These are phyloP conservation scores for Penicillium cosmopolitanum DNA, from an alignment of 495 filamentous ascomycete species.

Conservation along the genomic window DNA sequence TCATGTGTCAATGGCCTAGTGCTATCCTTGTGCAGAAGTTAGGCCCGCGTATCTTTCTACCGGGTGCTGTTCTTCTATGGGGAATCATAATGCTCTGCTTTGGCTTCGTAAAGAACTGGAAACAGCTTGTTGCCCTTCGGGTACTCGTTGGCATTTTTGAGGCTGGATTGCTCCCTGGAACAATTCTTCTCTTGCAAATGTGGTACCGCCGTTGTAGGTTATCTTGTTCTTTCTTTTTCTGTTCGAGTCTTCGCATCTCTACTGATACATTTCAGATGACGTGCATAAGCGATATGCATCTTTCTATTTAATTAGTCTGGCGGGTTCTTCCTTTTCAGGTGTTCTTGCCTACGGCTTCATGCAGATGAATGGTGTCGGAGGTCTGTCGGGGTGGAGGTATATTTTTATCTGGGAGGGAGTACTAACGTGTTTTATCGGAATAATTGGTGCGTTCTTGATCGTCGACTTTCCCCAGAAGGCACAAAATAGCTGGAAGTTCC, in stretches of 20 bases:
- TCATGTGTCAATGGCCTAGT: constrained; percentile 12
- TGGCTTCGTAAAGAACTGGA: constrained; percentile 56
- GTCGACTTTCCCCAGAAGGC: constrained; percentile 56
- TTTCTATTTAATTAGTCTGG: constrained; percentile 59
- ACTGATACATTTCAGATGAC: constrained; percentile 13
- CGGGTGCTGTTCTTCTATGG: constrained; percentile 11
- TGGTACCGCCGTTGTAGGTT: constrained; percentile 22
- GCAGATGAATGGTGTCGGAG: constrained; percentile 46
- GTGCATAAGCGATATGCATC: constrained; percentile 59
- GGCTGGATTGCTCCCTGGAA: constrained; percentile 43
- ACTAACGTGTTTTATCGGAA: constrained; percentile 36
- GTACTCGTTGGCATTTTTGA: constrained; percentile 61
- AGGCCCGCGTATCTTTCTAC: constrained; percentile 13
- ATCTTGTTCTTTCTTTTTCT: not conserved
- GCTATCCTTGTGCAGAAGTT: constrained; percentile 11
- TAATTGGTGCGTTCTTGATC: constrained; percentile 47
- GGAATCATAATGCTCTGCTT: constrained; percentile 17
- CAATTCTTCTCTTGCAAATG: constrained; percentile 15
- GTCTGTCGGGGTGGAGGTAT: constrained; percentile 56
- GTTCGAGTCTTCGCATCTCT: not conserved
- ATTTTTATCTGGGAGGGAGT: constrained; percentile 40
- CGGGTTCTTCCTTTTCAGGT: constrained; percentile 57
- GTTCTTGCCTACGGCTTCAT: constrained; percentile 61
- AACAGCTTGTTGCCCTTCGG: constrained; percentile 49
- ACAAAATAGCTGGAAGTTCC: constrained; percentile 47